These are phyloP conservation scores for Dactylorhiza incarnata DNA, from an alignment of 106 monocot species.

Conservation along the genomic window DNA sequence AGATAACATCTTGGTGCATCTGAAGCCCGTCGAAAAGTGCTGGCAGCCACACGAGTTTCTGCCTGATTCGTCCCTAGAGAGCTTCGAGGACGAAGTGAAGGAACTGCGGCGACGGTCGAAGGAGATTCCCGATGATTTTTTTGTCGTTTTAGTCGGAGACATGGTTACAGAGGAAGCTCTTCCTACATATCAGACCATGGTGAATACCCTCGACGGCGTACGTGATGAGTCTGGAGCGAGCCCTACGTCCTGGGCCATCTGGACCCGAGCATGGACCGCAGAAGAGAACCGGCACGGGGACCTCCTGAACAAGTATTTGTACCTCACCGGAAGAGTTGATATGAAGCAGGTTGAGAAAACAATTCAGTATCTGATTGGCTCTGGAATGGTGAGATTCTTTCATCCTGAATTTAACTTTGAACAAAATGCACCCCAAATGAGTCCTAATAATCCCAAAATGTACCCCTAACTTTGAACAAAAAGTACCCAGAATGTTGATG, in stretches of 20 bases:
- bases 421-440: too few species aligned
- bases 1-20: slow-evolving; percentile 30
- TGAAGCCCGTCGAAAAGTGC: slow-evolving; percentile 55
- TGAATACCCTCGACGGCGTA: slow-evolving; percentile 52
- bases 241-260: slow-evolving; percentile 47
- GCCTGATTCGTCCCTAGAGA: slow-evolving; percentile 35
- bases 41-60: slow-evolving; percentile 63
- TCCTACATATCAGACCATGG: slow-evolving; percentile 44
- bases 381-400: slow-evolving; percentile 45
- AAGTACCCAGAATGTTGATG: too few species aligned
- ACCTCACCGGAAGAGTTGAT: slow-evolving; percentile 50
- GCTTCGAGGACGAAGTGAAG: slow-evolving; percentile 31
- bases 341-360: slow-evolving; percentile 55
- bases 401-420: too few species aligned
- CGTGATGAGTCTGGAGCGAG: slow-evolving; percentile 54
- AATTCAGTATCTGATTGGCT: slow-evolving; percentile 54
- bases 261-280: slow-evolving; percentile 60
- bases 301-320: slow-evolving; percentile 47
- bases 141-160: slow-evolving; percentile 51
- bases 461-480: too few species aligned
- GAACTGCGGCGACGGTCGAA: slow-evolving; percentile 37
- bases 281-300: slow-evolving; percentile 11
- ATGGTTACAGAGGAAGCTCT: slow-evolving; percentile 30
- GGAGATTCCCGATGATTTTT: slow-evolving; percentile 56
- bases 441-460: too few species aligned